These are phyloP conservation scores for Hypoxylon sp. DNA, from an alignment of 2,329 filamentous ascomycete species.

Conservation along the genomic window DNA sequence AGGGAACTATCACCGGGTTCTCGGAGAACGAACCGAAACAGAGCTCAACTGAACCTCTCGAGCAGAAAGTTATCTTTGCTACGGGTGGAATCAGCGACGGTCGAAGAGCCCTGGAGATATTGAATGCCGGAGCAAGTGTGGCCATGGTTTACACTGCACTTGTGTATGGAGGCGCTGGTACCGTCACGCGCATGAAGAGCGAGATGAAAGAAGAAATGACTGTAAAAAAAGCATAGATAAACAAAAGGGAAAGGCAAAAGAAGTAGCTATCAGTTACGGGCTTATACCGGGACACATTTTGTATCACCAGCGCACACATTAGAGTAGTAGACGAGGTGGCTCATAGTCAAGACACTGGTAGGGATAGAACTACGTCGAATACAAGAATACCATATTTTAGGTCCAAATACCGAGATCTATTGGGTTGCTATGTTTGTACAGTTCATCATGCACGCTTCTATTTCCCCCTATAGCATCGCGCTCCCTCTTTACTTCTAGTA, in stretches of 20 bases:
- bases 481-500: slow-evolving; percentile 29
- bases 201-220: slow-evolving; percentile 65
- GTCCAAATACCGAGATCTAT: slow-evolving; percentile 47
- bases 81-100: slow-evolving; percentile 94
- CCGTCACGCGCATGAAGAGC: slow-evolving; percentile 72
- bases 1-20: slow-evolving; percentile 50
- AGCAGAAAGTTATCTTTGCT: slow-evolving; percentile 87
- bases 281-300: background rate
- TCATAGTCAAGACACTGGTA: slow-evolving; percentile 4
- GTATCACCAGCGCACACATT: slow-evolving; percentile 14
- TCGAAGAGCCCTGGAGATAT: slow-evolving; percentile 80
- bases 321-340: slow-evolving; percentile 26
- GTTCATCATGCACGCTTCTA: slow-evolving; percentile 43
- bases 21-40: slow-evolving; percentile 57
- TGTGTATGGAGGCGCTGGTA: slow-evolving; percentile 73
- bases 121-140: slow-evolving; percentile 90
- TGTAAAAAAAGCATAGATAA: slow-evolving; percentile 29
- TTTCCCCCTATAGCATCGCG: slow-evolving; percentile 34
- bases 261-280: background rate
- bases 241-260: background rate
- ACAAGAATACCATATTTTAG: slow-evolving; percentile 22
- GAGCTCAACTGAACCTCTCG: slow-evolving; percentile 27
- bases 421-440: slow-evolving; percentile 44
- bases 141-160: slow-evolving; percentile 90
- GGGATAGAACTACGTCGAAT: slow-evolving; percentile 23